Percentiles rank a stretch among this genome's conserved stretches.
Conservation (phyloP, 1,139 yeast genomes). For the Suhomyces atakaporum region DNA sequence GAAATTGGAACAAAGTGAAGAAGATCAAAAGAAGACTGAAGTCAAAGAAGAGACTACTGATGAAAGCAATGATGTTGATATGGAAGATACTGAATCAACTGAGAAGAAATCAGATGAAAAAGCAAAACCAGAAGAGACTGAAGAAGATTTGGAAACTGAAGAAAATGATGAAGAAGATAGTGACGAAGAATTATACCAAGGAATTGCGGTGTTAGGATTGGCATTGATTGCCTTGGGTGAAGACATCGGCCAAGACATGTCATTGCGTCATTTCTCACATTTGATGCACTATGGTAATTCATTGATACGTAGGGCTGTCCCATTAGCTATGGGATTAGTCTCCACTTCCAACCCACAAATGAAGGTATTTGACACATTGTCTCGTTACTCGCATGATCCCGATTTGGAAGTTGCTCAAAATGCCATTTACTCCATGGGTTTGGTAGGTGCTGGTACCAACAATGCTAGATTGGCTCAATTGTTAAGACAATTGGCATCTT, state of each 20-base stretch:
- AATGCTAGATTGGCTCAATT: slow-evolving; percentile 97
- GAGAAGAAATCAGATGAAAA: slow-evolving; percentile 22
- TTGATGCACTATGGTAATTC: slow-evolving; percentile 97
- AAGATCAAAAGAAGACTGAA: slow-evolving; percentile 26
- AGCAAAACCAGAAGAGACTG: slow-evolving; percentile 27
- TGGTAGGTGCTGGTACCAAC: slow-evolving; percentile 98
- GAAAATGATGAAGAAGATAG: slow-evolving; percentile 37
- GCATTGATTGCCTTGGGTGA: slow-evolving; percentile 98
- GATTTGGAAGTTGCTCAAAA: slow-evolving; percentile 94
- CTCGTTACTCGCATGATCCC: slow-evolving; percentile 94
- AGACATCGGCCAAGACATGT: slow-evolving; percentile 97
- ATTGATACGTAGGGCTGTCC: slow-evolving; percentile 90
- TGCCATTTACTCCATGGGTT: slow-evolving; percentile 95
- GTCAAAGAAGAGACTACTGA: slow-evolving; percentile 19
- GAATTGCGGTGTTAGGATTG: slow-evolving; percentile 90
- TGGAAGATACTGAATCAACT: slow-evolving; percentile 34
- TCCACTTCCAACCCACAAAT: slow-evolving; percentile 94
- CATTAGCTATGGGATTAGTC: slow-evolving; percentile 94
- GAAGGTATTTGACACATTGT: slow-evolving; percentile 94
- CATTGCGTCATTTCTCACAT: slow-evolving; percentile 94
- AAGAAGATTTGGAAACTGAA: slow-evolving; percentile 28
- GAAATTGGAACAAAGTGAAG: slow-evolving; percentile 41
- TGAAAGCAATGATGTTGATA: slow-evolving; percentile 22
- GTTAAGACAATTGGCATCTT: slow-evolving; percentile 89
- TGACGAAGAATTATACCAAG: slow-evolving; percentile 72